A percentile compares a stretch with the other conserved stretches of the same genome.
Evolutionary conservation across 1,284 basidiomycete species (phyloP).

Genomic region (Ustilago nuda): DNA sequence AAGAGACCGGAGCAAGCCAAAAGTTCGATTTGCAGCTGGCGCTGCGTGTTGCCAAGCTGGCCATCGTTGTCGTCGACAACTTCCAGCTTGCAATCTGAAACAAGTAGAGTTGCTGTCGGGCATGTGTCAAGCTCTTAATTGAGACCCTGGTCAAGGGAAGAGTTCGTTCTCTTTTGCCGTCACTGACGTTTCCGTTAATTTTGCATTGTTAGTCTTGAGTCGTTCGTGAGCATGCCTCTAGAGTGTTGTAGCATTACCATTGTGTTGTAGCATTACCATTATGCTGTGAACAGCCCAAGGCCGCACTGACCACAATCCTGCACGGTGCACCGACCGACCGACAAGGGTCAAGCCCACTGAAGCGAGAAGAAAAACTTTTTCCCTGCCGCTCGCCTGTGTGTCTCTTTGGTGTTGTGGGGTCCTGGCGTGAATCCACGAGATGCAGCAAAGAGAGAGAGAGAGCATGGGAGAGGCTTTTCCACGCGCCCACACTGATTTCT

Average conservation of each 20-base stretch:
- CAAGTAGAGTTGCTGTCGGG: constrained; percentile 7
- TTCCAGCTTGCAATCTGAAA: neutral
- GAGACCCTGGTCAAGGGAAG: neutral
- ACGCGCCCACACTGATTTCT: neutral
- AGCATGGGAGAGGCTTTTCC: neutral
- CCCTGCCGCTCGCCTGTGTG: neutral
- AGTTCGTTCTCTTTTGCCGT: neutral
- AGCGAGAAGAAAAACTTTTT: constrained; percentile 10
- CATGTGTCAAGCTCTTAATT: neutral
- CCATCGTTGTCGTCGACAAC: neutral
- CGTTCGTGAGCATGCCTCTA: neutral
- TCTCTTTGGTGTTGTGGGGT: neutral
- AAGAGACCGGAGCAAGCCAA: constrained; percentile 43
- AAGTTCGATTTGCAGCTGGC: constrained; percentile 24
- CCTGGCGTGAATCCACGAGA: constrained; percentile 5
- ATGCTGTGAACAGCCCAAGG: neutral
- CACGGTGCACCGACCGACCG: constrained; percentile 10
- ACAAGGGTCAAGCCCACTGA: neutral
- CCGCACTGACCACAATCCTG: constrained; percentile 2
- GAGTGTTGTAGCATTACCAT: neutral
- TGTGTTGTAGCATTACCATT: neutral
- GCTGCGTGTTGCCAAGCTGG: constrained; percentile 22
- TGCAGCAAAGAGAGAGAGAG: too few relatives aligned
- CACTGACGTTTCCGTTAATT: too few relatives aligned
- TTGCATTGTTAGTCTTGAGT: neutral